phyloP scores from a whole-genome alignment of 2,329 filamentous ascomycete species.

The Monilinia aucupariae region DNA sequence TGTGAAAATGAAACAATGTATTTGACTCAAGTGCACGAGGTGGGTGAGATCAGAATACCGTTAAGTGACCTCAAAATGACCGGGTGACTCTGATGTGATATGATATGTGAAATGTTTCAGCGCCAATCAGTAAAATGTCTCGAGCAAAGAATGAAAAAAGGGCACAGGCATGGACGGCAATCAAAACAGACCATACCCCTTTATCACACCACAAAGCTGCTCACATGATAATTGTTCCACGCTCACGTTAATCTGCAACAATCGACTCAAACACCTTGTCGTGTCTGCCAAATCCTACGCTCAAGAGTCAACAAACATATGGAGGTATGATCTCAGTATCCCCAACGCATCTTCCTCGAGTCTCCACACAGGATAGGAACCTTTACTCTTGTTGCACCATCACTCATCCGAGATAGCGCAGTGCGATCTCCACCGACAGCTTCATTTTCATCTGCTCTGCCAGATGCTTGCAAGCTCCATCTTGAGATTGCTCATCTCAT shows the following conservation, averaged over 20 bases:
- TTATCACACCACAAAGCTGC: background rate
- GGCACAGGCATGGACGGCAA: background rate
- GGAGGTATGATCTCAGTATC: background rate
- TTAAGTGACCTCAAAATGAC: background rate
- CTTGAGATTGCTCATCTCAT: conserved; percentile 13
- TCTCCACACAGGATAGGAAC: background rate
- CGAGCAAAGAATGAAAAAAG: background rate
- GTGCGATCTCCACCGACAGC: background rate
- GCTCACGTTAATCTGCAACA: background rate
- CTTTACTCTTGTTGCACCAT: background rate
- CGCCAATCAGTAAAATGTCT: background rate
- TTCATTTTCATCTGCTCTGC: conserved; percentile 1
- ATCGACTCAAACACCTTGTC: background rate
- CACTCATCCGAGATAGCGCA: background rate
- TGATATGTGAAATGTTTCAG: background rate
- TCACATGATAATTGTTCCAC: background rate
- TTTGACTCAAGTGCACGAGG: background rate
- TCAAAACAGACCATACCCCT: background rate
- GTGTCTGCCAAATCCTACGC: background rate
- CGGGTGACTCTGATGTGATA: background rate
- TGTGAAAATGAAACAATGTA: background rate
- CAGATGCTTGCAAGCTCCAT: background rate
- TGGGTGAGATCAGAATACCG: background rate
- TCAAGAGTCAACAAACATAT: background rate
- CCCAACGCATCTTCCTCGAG: background rate